Evolutionary conservation across 768 basidiomycete genomes (phyloP), one percentile per base, ranked within the genome.

Genomic region (Lyophyllum decastes): DNA sequence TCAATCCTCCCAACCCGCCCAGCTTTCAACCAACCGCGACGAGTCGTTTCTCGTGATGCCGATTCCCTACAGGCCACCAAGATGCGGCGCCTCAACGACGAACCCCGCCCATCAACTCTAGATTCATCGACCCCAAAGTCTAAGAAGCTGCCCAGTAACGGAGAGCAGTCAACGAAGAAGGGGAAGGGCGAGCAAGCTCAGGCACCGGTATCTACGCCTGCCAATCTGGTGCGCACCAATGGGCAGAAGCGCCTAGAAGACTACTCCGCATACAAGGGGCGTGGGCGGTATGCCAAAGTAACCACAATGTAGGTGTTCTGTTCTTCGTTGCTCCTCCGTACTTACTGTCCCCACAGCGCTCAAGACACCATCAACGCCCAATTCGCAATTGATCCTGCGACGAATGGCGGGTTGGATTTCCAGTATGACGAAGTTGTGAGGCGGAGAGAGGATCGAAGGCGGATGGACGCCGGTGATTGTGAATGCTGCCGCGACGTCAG

Each of bases 401-500:
- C 72, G 34, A 96, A 96, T 67, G 76, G 78, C 0, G 94, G 92
- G 0, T 46, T 84, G 10, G 73, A 76, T 43, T 88, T 82, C 68
- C 85, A 87, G 61, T 96, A 81, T 64, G 88, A 94, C 44, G 86
- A 88, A 49, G 91, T 93, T 16, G 88, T 92, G 12, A 78, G 94
- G 25, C 78, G 76, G 40, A 88, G 80, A 64, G 81, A 82, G 17
- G 82, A 84, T 33, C 77, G 95, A 30, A 79, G 78, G 62, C 74
- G 76, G 51, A 79, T 96, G 78, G 79, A 89, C 49, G 94, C 82
- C 2, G 84, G 80, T 1, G 91, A 93, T 60, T 96, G 93, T 68
- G 90, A 91, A 61, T 88, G 87, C 58, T 96, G 94, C 68, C 82
- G 77, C 40, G 88, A 87, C 49, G 94, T 92, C 65, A 57, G 83